Evolutionary conservation across 1,284 basidiomycete species (phyloP).

Genomic region (Coniferiporia weirii): DNA sequence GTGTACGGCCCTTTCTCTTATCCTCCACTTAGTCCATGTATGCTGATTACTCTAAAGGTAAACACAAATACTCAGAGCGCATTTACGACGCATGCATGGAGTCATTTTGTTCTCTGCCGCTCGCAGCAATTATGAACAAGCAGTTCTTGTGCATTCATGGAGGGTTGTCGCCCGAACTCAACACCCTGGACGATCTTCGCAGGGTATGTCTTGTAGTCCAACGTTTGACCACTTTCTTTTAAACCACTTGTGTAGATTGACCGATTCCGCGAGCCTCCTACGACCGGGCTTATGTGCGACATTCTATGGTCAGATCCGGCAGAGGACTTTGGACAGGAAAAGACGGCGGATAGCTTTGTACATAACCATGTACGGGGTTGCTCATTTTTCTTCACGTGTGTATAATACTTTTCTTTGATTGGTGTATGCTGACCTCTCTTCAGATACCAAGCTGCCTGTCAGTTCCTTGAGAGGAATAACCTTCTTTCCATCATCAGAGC

Average conservation of each 20-base stretch:
- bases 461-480: constrained; percentile 92
- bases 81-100: constrained; percentile 92
- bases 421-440: constrained; percentile 12
- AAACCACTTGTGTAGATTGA: constrained; percentile 56
- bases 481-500: constrained; percentile 92
- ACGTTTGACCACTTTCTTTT: background rate
- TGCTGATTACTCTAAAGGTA: constrained; percentile 45
- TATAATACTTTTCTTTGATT: constrained; percentile 17
- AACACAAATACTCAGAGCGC: constrained; percentile 90
- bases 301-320: constrained; percentile 93
- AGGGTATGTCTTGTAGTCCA: constrained; percentile 40
- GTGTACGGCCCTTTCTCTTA: constrained; percentile 47
- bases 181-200: constrained; percentile 87
- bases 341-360: constrained; percentile 79
- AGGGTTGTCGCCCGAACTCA: constrained; percentile 85
- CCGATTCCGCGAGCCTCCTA: constrained; percentile 93
- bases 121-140: constrained; percentile 96
- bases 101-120: constrained; percentile 86
- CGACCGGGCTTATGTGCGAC: constrained; percentile 92
- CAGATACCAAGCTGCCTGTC: constrained; percentile 90
- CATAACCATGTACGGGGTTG: constrained; percentile 96
- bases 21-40: background rate
- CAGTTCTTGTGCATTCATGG: constrained; percentile 96
- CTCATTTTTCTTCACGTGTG: constrained; percentile 91
- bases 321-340: constrained; percentile 91